Evolutionary conservation across 2,329 filamentous ascomycete species (phyloP).

Genomic region (Arthrobotrys musiformis): DNA sequence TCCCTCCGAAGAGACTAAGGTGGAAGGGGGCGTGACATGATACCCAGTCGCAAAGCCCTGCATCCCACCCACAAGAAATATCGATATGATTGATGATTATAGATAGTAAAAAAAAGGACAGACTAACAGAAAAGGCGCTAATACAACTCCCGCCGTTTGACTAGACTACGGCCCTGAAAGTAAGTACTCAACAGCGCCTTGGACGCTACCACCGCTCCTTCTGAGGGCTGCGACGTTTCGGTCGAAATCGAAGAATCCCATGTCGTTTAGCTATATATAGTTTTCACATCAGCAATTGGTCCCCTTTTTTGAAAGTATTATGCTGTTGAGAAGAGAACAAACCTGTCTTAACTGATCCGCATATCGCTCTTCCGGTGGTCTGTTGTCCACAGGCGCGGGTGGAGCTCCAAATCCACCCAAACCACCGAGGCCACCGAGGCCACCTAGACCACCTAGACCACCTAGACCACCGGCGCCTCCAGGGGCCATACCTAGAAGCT

Average conservation of each 20-base stretch:
- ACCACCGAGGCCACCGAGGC: slow-evolving; percentile 52
- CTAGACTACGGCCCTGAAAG: slow-evolving; percentile 61
- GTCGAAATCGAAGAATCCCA: slow-evolving; percentile 98
- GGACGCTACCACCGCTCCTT: slow-evolving; percentile 89
- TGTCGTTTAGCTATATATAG: slow-evolving; percentile 83
- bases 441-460: too few species aligned
- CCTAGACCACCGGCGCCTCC: slow-evolving; percentile 57
- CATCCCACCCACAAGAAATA: background rate
- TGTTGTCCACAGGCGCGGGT: slow-evolving; percentile 76
- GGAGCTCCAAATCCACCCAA: slow-evolving; percentile 61
- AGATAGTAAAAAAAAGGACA: background rate
- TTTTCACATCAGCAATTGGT: background rate
- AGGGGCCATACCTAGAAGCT: slow-evolving; percentile 62
- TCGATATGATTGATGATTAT: too few species aligned
- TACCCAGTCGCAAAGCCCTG: background rate
- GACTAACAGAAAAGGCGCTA: background rate
- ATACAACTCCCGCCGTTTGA: background rate
- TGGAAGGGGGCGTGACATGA: background rate
- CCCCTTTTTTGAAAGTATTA: too few species aligned
- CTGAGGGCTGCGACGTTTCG: slow-evolving; percentile 87
- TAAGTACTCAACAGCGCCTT: slow-evolving; percentile 85
- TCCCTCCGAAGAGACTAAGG: background rate
- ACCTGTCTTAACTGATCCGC: slow-evolving; percentile 78
- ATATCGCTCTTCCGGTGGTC: slow-evolving; percentile 93
- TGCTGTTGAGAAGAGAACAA: background rate